Base-by-base conservation (phyloP, 2,329 filamentous ascomycete species). In the Colletotrichum tropicicola region DNA sequence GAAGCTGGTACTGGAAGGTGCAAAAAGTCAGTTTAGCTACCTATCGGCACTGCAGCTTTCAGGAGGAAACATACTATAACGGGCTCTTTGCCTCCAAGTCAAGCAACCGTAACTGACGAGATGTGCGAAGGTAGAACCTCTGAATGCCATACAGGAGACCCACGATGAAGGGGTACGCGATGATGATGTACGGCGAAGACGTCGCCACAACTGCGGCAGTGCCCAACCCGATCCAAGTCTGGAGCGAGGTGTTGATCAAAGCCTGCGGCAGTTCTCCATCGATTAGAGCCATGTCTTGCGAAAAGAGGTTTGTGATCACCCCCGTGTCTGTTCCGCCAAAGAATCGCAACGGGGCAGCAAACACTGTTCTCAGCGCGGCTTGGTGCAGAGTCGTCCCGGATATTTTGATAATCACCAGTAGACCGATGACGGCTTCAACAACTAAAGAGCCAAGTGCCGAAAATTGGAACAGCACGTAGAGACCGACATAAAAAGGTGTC, bases 101-200 rank as follows among this genome's bases (percentile, higher is more conserved):
- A 7, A 91, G 73, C n/a, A 88, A 79, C 47, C 88, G 81, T 9
- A 91, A 72, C 71, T 90, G 88, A 0, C 87, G 77, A 0, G 87
- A 89, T 0, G 87, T 90, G 0, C 84, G 79, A 2, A 90, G 78
- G 68, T 90, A 90, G 52, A 87, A 80, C 51, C 79, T 83, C 66
- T 89, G 87, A 0, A 60, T 52, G 21, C 6, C 13, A 21, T 53
- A 60, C n/a, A 60, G 6, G 9, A 54, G 4, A 6, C 13, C 19
- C 4, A 44, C 4, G 10, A 60, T 28, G 13, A 54, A n/a, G n/a
- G 57, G 57, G 13, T 60, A 60, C 0, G 78, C 76, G 21, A 84
- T 77, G 0, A 80, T 79, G 0, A 86, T 75, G 53, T 81, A 86
- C 64, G 69, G 81, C 68, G 66, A 81, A 65, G 68, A 70, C 0